Percentiles rank a stretch among this genome's conserved stretches.
Conservation (phyloP, 352 stramenopile genomes). For the Thalassiosira allenii region DNA sequence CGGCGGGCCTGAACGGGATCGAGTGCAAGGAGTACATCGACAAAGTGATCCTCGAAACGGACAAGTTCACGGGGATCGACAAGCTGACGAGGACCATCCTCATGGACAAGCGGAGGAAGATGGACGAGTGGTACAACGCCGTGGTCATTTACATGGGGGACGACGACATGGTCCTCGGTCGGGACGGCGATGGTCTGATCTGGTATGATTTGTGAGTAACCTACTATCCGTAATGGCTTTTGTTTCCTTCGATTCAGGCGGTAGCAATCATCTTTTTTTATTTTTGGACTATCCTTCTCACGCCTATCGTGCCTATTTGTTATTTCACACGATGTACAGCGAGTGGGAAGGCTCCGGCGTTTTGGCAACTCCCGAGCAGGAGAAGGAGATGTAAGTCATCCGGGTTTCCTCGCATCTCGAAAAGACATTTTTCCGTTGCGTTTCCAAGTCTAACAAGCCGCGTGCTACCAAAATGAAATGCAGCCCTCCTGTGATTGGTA, state of each 20-base stretch:
- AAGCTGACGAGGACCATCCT: conserved; percentile 8
- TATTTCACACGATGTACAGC: no score
- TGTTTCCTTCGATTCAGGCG: neutral
- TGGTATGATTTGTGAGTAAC: conserved; percentile 31
- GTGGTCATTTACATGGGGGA: conserved; percentile 29
- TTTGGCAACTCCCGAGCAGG: neutral
- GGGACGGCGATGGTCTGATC: conserved; percentile 10
- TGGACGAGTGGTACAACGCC: conserved; percentile 24
- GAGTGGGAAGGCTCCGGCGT: conserved; percentile 10
- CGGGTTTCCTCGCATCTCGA: neutral
- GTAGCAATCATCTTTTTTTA: neutral
- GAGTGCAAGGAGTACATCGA: conserved; percentile 37
- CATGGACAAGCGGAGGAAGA: neutral
- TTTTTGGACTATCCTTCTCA: neutral
- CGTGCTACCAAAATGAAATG: neutral
- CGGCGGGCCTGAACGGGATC: neutral
- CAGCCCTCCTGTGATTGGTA: no score
- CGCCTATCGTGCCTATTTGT: neutral
- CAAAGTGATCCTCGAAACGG: conserved; percentile 3
- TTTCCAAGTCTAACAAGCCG: neutral
- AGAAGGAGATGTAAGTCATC: conserved; percentile 13
- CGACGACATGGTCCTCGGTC: conserved; percentile 9
- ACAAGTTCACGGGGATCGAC: conserved; percentile 3
- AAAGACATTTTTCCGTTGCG: neutral
- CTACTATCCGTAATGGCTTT: neutral